Evolutionary conservation across 2,329 filamentous ascomycete species (phyloP).

Genomic region (Cyphellophora attinorum): DNA sequence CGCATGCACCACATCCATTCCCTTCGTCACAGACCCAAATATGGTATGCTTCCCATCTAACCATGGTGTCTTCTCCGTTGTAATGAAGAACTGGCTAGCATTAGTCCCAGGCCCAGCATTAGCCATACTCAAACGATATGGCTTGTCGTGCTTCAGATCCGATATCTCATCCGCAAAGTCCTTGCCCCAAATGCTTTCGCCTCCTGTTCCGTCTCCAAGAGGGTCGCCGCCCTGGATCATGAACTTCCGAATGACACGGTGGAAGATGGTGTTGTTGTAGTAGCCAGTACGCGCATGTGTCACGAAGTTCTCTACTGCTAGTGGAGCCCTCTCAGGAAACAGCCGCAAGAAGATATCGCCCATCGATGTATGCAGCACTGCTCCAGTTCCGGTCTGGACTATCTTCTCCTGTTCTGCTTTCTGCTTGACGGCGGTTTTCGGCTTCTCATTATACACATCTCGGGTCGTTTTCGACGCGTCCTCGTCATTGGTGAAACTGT

Average conservation of each 20-base stretch:
- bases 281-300: slow-evolving; percentile 83
- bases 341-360: slow-evolving; percentile 90
- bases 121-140: slow-evolving; percentile 95
- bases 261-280: slow-evolving; percentile 97
- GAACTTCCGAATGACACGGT: slow-evolving; percentile 93
- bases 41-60: slow-evolving; percentile 93
- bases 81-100: slow-evolving; percentile 91
- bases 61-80: slow-evolving; percentile 92
- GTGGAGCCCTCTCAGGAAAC: slow-evolving; percentile 86
- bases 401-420: slow-evolving; percentile 46
- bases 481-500: slow-evolving; percentile 92
- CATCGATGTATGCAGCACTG: slow-evolving; percentile 81
- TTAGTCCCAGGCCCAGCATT: slow-evolving; percentile 95
- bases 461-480: slow-evolving; percentile 73
- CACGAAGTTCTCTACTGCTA: slow-evolving; percentile 94
- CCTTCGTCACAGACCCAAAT: slow-evolving; percentile 82
- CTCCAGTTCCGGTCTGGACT: slow-evolving; percentile 65
- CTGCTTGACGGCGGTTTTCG: slow-evolving; percentile 51
- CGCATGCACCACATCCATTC: slow-evolving; percentile 86
- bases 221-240: slow-evolving; percentile 93
- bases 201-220: slow-evolving; percentile 78
- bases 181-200: slow-evolving; percentile 85
- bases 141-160: slow-evolving; percentile 82
- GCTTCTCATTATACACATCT: slow-evolving; percentile 92
- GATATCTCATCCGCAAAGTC: slow-evolving; percentile 94